Percentiles rank a stretch among this genome's conserved stretches.
Conservation (phyloP, 2,329 filamentous ascomycete genomes). For the Didymella pinodella region DNA sequence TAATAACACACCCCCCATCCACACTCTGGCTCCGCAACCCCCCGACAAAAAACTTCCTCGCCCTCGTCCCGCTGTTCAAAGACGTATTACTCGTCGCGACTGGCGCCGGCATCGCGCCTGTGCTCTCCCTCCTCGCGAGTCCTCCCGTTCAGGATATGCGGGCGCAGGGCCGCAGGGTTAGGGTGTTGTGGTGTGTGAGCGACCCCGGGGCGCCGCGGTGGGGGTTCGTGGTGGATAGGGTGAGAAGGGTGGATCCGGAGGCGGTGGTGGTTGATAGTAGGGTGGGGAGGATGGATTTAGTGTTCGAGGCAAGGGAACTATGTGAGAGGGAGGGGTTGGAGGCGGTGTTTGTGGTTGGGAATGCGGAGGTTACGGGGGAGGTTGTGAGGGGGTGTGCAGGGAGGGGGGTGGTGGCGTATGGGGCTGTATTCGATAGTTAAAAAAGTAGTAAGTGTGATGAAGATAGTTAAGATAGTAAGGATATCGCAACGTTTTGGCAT, state of each 20-base stretch:
- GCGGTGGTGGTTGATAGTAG: conserved; percentile 28
- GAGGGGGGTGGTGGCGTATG: conserved; percentile 28
- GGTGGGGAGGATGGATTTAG: conserved; percentile 21
- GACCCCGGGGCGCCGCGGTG: conserved; percentile 25
- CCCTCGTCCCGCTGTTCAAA: conserved; percentile 27
- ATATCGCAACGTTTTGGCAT: not conserved
- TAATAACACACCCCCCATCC: conserved; percentile 24
- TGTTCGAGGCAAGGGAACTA: conserved; percentile 21
- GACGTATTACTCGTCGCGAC: conserved; percentile 34
- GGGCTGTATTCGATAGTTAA: conserved; percentile 36
- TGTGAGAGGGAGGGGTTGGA: conserved; percentile 17
- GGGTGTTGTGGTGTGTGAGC: conserved; percentile 32
- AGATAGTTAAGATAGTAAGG: no score
- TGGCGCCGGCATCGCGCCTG: conserved; percentile 35
- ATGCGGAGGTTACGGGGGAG: conserved; percentile 26
- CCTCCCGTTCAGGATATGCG: conserved; percentile 23
- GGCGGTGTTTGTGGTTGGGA: conserved; percentile 35
- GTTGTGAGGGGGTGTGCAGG: conserved; percentile 26
- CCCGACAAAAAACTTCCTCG: conserved; percentile 32
- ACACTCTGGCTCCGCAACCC: conserved; percentile 31
- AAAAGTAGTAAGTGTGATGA: no score
- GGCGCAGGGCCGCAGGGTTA: conserved; percentile 5
- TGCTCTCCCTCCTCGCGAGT: conserved; percentile 29
- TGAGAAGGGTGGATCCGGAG: conserved; percentile 23
- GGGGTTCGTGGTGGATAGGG: conserved; percentile 23